These are phyloP conservation scores for Crassisporium funariophilum DNA, from an alignment of 768 basidiomycete genomes.

Conservation along the genomic window DNA sequence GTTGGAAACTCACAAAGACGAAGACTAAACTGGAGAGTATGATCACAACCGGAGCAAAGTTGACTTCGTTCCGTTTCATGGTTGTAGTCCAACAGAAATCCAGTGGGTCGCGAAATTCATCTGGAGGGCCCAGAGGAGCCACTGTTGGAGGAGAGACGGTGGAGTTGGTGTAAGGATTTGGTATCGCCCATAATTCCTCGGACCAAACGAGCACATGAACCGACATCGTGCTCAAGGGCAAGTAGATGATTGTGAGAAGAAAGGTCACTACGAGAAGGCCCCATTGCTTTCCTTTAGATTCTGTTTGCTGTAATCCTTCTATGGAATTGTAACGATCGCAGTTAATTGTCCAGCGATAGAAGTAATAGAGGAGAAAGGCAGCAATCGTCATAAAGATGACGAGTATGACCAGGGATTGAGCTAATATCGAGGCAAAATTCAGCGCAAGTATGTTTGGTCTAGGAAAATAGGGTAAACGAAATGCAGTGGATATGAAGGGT, in stretches of 20 bases:
- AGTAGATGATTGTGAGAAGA: slow-evolving; percentile 66
- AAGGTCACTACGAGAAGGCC: slow-evolving; percentile 65
- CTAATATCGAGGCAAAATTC: slow-evolving; percentile 65
- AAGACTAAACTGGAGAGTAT: slow-evolving; percentile 58
- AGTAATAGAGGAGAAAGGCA: slow-evolving; percentile 56
- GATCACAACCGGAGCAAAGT: slow-evolving; percentile 65
- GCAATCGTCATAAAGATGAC: slow-evolving; percentile 58
- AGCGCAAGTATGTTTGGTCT: slow-evolving; percentile 77
- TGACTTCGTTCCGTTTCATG: slow-evolving; percentile 68
- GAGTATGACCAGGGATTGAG: slow-evolving; percentile 63
- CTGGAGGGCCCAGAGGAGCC: slow-evolving; percentile 55
- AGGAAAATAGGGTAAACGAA: slow-evolving; percentile 8
- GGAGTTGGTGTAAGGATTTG: slow-evolving; percentile 67
- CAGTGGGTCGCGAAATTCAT: slow-evolving; percentile 58
- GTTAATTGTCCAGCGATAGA: slow-evolving; percentile 49
- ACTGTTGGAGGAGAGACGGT: slow-evolving; percentile 51
- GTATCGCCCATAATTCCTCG: slow-evolving; percentile 71
- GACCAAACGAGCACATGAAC: slow-evolving; percentile 80
- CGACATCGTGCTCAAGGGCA: slow-evolving; percentile 78
- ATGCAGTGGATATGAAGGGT: neutral
- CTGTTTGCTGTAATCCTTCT: slow-evolving; percentile 57
- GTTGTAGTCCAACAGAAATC: slow-evolving; percentile 84
- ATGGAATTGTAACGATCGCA: slow-evolving; percentile 50
- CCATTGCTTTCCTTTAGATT: slow-evolving; percentile 46
- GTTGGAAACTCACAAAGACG: slow-evolving; percentile 47